Evolutionary conservation across 257 asterid species (phyloP), one percentile per base, ranked within the genome.

Genomic region (Solanum paucissectum): DNA sequence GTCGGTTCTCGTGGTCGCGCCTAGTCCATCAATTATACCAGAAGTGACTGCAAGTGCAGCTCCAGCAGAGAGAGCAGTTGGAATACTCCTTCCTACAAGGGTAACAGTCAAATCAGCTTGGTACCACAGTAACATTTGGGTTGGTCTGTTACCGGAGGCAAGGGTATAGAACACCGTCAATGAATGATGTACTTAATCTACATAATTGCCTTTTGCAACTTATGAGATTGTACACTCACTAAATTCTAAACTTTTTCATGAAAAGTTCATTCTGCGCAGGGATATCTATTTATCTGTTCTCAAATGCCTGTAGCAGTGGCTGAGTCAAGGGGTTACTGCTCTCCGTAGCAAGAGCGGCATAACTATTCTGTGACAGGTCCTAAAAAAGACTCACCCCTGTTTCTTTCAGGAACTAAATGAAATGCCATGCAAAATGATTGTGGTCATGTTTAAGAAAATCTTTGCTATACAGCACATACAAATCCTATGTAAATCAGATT

Each of bases 1-100:
- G 84, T 95, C 98, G 7, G 91, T 89, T 88, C 95, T 93, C 58
- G 94, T 92, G 83, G 98, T 94, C 84, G 94, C 97, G 83, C 94
- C 98, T 91, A 95, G 93, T 32, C 90, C 87, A 81, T 95, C 99
- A 87, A 96, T 91, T 86, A 92, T 32, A 44, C 95, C 86, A 16
- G 99, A 94, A 75, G 98, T 93, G 58, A 90, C 94, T 37, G 99
- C 98, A 44, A 95, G 91, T 71, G 98, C 95, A 85, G 98, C 93
- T 87, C 99, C 99, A 1, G 98, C 98, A 29, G 95, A 90, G 84
- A 96, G 29, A 38, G 97, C 99, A 5, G 98, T 89, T 49, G 96
- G 42, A 68, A 96, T 94, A 91, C 95, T 95, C 94, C 90, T 96
- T 88, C 98, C 98, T 97, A 34, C 81, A 58, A 40, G 16, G 74